Evolutionary conservation across 305 asterid species (phyloP), one percentile per base, ranked within the genome.

Genomic region (Ajuga reptans): DNA sequence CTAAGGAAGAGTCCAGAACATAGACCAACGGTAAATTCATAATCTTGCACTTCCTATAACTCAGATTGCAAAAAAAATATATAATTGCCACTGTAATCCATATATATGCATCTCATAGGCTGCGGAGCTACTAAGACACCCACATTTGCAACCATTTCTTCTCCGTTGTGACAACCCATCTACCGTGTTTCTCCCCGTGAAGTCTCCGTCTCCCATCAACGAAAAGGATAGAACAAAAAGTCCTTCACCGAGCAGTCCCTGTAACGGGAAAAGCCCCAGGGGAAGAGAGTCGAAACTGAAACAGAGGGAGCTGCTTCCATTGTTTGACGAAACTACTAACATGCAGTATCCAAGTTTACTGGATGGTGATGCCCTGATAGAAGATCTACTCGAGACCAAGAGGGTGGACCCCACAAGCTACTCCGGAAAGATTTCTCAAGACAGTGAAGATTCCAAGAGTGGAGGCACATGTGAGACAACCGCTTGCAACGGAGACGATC

Each of bases 1-100:
- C 90, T 92, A 27, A 82, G 97, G 84, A 90, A 81, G 82, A 80
- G 92, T 64, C 95, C 98, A 0, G 96, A 89, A 59, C 96, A 91
- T 64, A 80, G 98, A 82, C 98, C 99, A 45, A 89, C 95, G 21
- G 96, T 93, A 71, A 79, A 84, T 80, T 73, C 64, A 34, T 66
- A 10, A 36, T 7, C n/a, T 53, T 51, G 31, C 50, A 7, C 33
- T 9, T 72, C 14, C 12, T 24, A 69, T 52, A 5, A 12, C 46
- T 39, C 31, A 3, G 9, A 15, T 10, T 51, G 36, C 64, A 14
- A 62, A 50, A 60, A 57, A 15, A 6, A 11, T 10, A 27, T 3
- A 3, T 3, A 5, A 31, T 29, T 64, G 18, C n/a, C 63, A 58
- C 17, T 80, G 57, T 21, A 79, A 64, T 29, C 31, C 12, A 2